A percentile compares a stretch with the other conserved stretches of the same genome.
Evolutionary conservation across 345 rosid genomes (phyloP).

Genomic region (Eucalyptus brandiana): DNA sequence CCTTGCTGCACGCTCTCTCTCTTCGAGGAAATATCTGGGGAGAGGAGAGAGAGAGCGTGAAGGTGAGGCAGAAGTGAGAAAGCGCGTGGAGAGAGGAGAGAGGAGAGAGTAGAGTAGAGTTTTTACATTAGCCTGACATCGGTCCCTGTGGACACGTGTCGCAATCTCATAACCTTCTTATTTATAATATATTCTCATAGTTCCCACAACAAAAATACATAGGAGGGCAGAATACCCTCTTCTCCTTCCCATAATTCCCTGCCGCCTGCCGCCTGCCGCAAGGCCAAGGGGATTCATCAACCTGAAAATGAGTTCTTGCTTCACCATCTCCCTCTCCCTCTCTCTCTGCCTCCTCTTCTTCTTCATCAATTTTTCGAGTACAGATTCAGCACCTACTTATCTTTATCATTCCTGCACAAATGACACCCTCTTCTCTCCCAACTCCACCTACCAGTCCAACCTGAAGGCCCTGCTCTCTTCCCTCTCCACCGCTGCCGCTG

Average conservation of each 20-base stretch:
- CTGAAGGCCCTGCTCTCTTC: neutral
- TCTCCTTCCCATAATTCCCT: too few species aligned
- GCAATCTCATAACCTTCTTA: too few species aligned
- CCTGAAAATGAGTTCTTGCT: neutral
- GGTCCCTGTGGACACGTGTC: too few species aligned
- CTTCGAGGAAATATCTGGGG: too few species aligned
- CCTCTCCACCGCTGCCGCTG: neutral
- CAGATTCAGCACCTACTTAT: neutral
- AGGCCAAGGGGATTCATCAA: neutral
- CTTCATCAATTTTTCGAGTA: neutral
- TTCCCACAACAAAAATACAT: too few species aligned
- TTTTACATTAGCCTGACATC: too few species aligned
- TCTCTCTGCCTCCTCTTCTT: neutral
- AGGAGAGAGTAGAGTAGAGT: too few species aligned
- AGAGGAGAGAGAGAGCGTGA: too few species aligned
- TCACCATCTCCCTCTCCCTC: neutral
- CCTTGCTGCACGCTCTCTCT: too few species aligned
- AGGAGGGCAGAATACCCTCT: fast-evolving
- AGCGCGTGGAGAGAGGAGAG: too few species aligned
- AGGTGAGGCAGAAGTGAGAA: too few species aligned
- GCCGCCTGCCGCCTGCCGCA: neutral
- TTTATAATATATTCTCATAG: too few species aligned
- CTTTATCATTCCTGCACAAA: fast-evolving
- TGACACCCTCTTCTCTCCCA: neutral
- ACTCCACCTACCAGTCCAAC: neutral